These are phyloP conservation scores for Fragaria ananassa DNA, from an alignment of 306 rosid species.

Conservation along the genomic window DNA sequence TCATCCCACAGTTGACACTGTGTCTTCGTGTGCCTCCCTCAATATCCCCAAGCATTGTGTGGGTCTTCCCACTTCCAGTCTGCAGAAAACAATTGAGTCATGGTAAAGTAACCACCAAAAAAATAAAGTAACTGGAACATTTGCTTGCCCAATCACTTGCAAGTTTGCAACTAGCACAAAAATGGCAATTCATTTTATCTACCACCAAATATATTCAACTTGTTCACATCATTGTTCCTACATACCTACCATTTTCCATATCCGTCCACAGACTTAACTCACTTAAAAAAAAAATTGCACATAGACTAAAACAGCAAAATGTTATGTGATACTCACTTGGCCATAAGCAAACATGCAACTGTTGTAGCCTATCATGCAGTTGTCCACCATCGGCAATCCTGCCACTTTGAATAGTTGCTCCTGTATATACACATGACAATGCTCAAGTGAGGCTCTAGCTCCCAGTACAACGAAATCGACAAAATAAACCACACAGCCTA, in stretches of 20 bases:
- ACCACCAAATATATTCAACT: no score
- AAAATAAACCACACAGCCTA: background rate
- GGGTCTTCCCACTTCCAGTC: constrained; percentile 99
- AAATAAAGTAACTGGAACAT: background rate
- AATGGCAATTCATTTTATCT: background rate
- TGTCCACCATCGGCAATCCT: constrained; percentile 94
- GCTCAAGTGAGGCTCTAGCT: constrained; percentile 19
- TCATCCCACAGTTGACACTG: constrained; percentile 97
- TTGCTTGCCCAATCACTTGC: background rate
- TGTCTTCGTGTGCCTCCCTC: constrained; percentile 97
- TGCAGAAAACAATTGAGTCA: constrained; percentile 26
- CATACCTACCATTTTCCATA: background rate
- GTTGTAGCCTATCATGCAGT: constrained; percentile 93
- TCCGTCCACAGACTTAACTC: background rate
- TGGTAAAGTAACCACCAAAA: background rate
- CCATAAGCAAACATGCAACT: constrained; percentile 99
- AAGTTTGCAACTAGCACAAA: background rate
- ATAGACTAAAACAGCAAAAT: background rate
- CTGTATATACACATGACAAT: constrained; percentile 35
- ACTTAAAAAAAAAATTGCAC: background rate
- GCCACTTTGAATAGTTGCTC: constrained; percentile 90
- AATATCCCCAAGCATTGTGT: constrained; percentile 98
- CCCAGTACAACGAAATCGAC: background rate
- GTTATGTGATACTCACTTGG: constrained; percentile 60
- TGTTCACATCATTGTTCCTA: background rate